Percentiles rank a stretch among this genome's conserved stretches.
phyloP scores from a whole-genome alignment of 768 basidiomycete genomes.

The Dacryopinax spathularia region DNA sequence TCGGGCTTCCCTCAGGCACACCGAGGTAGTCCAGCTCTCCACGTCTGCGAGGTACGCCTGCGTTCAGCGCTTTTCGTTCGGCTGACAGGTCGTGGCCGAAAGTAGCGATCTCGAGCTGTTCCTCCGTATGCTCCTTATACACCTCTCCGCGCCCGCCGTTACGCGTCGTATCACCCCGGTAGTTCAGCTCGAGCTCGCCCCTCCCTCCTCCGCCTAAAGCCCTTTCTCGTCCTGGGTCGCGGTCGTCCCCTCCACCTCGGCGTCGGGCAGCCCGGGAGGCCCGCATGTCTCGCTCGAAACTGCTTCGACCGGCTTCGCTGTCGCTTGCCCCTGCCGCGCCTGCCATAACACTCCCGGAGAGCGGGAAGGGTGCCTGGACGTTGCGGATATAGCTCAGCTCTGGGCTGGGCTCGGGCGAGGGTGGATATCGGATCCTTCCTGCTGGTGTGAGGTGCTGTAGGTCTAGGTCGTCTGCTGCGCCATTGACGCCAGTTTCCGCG shows the following conservation, averaged over 20 bases:
- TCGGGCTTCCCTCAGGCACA: neutral
- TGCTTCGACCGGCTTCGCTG: neutral
- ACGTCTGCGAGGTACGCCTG: neutral
- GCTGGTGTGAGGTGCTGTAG: neutral
- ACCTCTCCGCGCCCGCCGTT: neutral
- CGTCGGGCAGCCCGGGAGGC: neutral
- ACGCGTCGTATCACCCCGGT: neutral
- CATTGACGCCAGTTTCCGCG: neutral
- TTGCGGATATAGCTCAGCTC: constrained; percentile 1
- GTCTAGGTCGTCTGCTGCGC: neutral
- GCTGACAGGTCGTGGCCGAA: neutral
- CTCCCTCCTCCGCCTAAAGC: neutral
- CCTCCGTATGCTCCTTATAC: constrained; percentile 1
- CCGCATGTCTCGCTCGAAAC: constrained; percentile 1
- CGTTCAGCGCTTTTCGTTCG: neutral
- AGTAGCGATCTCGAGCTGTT: neutral
- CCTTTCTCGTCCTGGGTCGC: neutral
- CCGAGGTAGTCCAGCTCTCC: neutral
- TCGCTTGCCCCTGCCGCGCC: neutral
- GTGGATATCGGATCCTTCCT: neutral
- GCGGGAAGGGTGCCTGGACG: neutral
- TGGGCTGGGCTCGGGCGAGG: neutral
- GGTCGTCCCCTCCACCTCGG: neutral
- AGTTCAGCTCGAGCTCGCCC: constrained; percentile 1
- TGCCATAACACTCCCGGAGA: neutral